Evolutionary conservation across 2,329 filamentous ascomycete genomes (phyloP), one percentile per base, ranked within the genome.

Genomic region (Meredithiella fracta): DNA sequence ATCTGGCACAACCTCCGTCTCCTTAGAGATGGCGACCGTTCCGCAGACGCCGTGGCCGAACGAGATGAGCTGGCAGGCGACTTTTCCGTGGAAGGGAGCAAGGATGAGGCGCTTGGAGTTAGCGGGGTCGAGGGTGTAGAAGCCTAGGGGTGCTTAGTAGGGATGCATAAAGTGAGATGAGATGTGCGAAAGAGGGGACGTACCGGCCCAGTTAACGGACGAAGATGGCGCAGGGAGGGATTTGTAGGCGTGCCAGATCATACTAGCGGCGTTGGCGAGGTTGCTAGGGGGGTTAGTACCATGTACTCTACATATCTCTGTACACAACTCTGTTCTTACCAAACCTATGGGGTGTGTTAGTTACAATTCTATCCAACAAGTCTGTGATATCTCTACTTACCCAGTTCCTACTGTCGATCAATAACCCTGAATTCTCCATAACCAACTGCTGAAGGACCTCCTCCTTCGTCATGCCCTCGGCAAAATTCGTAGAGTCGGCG

Each of bases 191-290:
- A 23, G 20, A 53, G 20, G 23, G 37, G 29, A 61, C 64, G 34
- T 67, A 81, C 79, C 80, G 49, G 84, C 80, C 86, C 86, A 92
- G 68, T 92, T 91, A 22, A 87, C 83, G 15, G 78, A 69, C 40
- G 70, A 76, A 53, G 78, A 82, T 1, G 86, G 84, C 0, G 72
- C 67, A 1, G 80, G 76, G 14, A 91, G 72, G 7, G 85, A 86
- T 65, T 86, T 83, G 65, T 83, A 85, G 2, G 82, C 84, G 64
- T 92, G 84, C 83, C 85, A 91, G 60, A 91, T 73, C 26, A 91
- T 74, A 2, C 85, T 82, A 6, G 86, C 80, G 3, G 81, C 70
- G 65, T 91, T 92, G 61, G 86, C 74, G 51, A 89, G 76, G 67
- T 92, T 91, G 68, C 84, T 87, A 62, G 23, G 3, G 20, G 20